phyloP scores from a whole-genome alignment of 352 stramenopile genomes.

The Phytophthora vignae region DNA sequence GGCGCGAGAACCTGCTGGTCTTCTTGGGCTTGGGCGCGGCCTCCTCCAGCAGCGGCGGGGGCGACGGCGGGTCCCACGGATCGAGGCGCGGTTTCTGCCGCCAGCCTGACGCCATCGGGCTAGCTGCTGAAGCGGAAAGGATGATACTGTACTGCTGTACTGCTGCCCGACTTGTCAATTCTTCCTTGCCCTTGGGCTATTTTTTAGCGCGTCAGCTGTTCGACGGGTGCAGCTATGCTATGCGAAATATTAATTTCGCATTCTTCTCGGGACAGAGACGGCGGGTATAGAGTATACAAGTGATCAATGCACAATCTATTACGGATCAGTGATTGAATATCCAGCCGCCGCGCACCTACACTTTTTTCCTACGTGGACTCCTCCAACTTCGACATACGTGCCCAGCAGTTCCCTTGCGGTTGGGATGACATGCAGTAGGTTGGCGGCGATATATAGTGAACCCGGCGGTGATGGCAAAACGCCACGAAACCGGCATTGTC shows the following conservation, averaged over 20 bases:
- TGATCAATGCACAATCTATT: slow-evolving; percentile 8
- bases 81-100: not conserved
- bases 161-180: slow-evolving; percentile 12
- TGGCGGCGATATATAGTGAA: too few species aligned
- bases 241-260: not conserved
- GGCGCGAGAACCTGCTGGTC: slow-evolving; percentile 24
- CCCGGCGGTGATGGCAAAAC: slow-evolving; percentile 6
- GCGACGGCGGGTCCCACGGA: slow-evolving; percentile 19
- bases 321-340: slow-evolving; percentile 16
- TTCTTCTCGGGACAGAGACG: not conserved
- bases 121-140: slow-evolving; percentile 4
- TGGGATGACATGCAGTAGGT: too few species aligned
- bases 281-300: not conserved
- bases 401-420: too few species aligned
- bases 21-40: slow-evolving; percentile 15
- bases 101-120: slow-evolving; percentile 32
- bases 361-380: slow-evolving; percentile 17
- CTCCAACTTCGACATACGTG: slow-evolving; percentile 3
- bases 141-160: not conserved
- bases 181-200: slow-evolving; percentile 1
- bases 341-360: slow-evolving; percentile 19
- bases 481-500: slow-evolving; percentile 10
- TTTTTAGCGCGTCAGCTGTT: slow-evolving; percentile 24
- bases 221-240: not conserved
- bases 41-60: slow-evolving; percentile 36